A percentile compares a stretch with the other conserved stretches of the same genome.
These are phyloP conservation scores for Pseudogymnoascus sp. DNA, from an alignment of 2,329 filamentous ascomycete species.

Conservation along the genomic window DNA sequence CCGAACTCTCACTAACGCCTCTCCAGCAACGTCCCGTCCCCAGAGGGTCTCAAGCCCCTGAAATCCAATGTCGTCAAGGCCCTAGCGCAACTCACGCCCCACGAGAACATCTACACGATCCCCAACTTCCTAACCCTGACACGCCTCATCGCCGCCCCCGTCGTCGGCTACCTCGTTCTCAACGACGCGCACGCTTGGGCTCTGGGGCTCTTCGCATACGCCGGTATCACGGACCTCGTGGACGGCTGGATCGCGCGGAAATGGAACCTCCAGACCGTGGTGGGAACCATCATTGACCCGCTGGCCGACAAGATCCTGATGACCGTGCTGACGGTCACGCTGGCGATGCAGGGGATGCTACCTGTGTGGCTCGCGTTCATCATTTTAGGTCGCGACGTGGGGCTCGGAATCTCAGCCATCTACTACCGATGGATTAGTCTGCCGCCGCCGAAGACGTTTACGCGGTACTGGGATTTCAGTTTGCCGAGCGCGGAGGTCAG, in stretches of 20 bases:
- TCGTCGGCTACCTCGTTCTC: conserved; percentile 82
- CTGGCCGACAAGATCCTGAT: conserved; percentile 97
- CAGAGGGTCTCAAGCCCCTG: conserved; percentile 1
- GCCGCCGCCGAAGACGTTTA: conserved; percentile 86
- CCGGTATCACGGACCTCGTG: conserved; percentile 82
- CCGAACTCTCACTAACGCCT: not conserved
- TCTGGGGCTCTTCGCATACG: conserved; percentile 82
- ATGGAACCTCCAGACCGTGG: conserved; percentile 86
- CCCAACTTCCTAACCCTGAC: conserved; percentile 89
- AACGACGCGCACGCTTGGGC: conserved; percentile 75
- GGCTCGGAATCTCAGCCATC: conserved; percentile 76
- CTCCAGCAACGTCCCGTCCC: not conserved
- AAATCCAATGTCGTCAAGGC: conserved; percentile 22
- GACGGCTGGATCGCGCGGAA: conserved; percentile 89
- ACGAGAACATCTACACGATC: conserved; percentile 95
- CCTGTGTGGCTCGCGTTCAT: conserved; percentile 85
- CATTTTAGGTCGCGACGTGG: conserved; percentile 83
- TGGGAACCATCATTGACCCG: conserved; percentile 89
- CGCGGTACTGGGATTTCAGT: conserved; percentile 94
- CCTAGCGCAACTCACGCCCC: conserved; percentile 36
- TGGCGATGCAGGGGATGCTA: conserved; percentile 76
- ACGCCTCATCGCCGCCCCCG: conserved; percentile 73
- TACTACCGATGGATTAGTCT: conserved; percentile 96
- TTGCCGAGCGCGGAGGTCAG: conserved; percentile 80
- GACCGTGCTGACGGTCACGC: conserved; percentile 81